Evolutionary conservation across 108 stramenopile genomes (phyloP).

Genomic region (Pelagomonas calceolata): DNA sequence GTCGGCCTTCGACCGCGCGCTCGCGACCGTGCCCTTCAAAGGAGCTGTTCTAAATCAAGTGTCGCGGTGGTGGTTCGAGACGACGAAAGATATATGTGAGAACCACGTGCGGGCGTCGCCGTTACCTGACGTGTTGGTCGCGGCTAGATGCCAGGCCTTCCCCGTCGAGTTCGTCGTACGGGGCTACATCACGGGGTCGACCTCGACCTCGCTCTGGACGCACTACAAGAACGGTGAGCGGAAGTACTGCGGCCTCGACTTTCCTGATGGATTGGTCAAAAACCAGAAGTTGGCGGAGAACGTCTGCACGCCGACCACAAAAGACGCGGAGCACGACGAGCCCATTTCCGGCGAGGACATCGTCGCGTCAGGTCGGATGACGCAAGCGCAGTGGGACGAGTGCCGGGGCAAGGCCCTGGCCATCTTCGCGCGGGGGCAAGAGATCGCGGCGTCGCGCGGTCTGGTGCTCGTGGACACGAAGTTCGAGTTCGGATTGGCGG

Average conservation of each 20-base stretch:
- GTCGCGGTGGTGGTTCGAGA: conserved; percentile 87
- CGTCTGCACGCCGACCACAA: conserved; percentile 91
- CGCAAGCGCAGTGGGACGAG: conserved; percentile 61
- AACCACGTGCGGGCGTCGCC: conserved; percentile 83
- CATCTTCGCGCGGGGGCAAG: conserved; percentile 71
- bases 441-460: conserved; percentile 66
- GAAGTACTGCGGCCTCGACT: conserved; percentile 80
- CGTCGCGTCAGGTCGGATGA: conserved; percentile 74
- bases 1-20: conserved; percentile 90
- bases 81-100: conserved; percentile 71
- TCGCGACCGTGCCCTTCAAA: conserved; percentile 90
- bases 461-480: conserved; percentile 97
- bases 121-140: conserved; percentile 84
- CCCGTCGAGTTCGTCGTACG: conserved; percentile 95
- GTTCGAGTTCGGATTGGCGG: conserved; percentile 90
- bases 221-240: conserved; percentile 87
- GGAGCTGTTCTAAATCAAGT: conserved; percentile 88
- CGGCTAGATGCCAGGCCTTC: conserved; percentile 79
- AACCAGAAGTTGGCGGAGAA: conserved; percentile 68
- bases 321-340: conserved; percentile 90
- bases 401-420: conserved; percentile 59
- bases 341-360: conserved; percentile 84
- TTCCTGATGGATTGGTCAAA: conserved; percentile 89
- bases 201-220: conserved; percentile 94
- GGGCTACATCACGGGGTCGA: conserved; percentile 89